Evolutionary conservation across 305 asterid species (phyloP), one percentile per base, ranked within the genome.

Genomic region (Caryopteris hybrid): DNA sequence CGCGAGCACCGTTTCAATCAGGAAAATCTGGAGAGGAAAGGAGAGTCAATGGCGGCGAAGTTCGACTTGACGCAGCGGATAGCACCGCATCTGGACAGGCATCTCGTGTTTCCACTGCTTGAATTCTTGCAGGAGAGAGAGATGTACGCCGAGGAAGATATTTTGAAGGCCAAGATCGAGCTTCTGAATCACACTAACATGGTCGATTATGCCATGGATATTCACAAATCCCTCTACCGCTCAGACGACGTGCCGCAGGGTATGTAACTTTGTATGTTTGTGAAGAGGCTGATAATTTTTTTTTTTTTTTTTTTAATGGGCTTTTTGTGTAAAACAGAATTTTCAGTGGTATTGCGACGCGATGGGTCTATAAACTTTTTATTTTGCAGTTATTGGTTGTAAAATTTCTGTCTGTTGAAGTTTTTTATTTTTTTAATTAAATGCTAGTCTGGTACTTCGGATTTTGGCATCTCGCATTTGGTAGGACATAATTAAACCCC

Each of bases 131-230:
- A 93, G 78, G 97, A 93, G 79, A 80, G 80, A 20, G 86, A 73
- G 36, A 31, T 93, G 38, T 88, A 93, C 29, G 74, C 90, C 0
- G 96, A 88, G 74, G 90, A 81, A 66, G 88, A 86, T 55, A 83
- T 93, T 17, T 74, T 93, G 64, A 88, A 85, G 82, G 96, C 96
- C 0, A 93, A 93, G 76, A 87, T 93, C 48, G 85, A 85, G 79
- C 83, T 88, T 8, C 96, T 93, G 4, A 88, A 89, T 66, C 78
- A 88, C 48, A 93, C 99, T 4, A 91, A 93, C 65, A 93, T 93
- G 97, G 99, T 91, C 61, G 99, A 91, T 71, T 91, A 86, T 48
- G 96, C 96, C 60, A 91, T 93, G 97, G 99, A 91, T 66, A 86
- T 85, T 50, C 86, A 87, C 78, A 88, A 86, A 70, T 74, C 93